These are phyloP conservation scores for Geranomyces variabilis DNA, from an alignment of 192 early-diverging fungal genomes.

Conservation along the genomic window DNA sequence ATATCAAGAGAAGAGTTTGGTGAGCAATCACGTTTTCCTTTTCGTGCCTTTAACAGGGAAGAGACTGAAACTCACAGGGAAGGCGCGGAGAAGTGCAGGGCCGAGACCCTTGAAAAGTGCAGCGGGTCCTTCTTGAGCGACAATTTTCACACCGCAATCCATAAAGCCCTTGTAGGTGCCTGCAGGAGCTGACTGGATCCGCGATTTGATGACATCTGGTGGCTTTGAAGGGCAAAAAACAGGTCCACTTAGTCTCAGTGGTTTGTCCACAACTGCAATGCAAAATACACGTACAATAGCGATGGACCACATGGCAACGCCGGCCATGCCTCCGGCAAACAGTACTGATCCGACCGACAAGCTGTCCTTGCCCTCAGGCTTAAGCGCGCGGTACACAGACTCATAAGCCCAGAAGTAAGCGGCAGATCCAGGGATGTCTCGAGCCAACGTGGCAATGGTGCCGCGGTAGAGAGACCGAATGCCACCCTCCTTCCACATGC, in stretches of 20 bases:
- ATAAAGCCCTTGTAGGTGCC: conserved; percentile 80
- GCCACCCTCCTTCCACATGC: conserved; percentile 87
- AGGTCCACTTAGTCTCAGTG: background rate
- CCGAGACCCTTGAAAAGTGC: conserved; percentile 89
- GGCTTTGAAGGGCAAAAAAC: conserved; percentile 43
- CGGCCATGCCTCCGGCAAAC: conserved; percentile 96
- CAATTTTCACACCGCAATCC: conserved; percentile 72
- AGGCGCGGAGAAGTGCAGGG: conserved; percentile 87
- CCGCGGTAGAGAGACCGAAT: conserved; percentile 88
- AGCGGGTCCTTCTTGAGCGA: conserved; percentile 71
- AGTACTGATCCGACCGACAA: conserved; percentile 81
- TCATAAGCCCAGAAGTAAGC: conserved; percentile 98
- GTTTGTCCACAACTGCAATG: background rate
- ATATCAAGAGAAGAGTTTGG: background rate
- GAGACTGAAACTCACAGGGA: conserved; percentile 51
- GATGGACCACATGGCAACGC: conserved; percentile 97
- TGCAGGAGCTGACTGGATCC: conserved; percentile 83
- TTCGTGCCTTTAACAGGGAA: background rate
- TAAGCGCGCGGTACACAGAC: conserved; percentile 60
- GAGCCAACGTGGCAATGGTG: conserved; percentile 88
- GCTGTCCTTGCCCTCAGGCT: conserved; percentile 59
- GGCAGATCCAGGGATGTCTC: conserved; percentile 92
- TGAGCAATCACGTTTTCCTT: background rate
- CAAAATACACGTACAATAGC: conserved; percentile 59
- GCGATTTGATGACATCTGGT: conserved; percentile 90